phyloP scores from a whole-genome alignment of 495 filamentous ascomycete genomes.

The Neurospora africana region DNA sequence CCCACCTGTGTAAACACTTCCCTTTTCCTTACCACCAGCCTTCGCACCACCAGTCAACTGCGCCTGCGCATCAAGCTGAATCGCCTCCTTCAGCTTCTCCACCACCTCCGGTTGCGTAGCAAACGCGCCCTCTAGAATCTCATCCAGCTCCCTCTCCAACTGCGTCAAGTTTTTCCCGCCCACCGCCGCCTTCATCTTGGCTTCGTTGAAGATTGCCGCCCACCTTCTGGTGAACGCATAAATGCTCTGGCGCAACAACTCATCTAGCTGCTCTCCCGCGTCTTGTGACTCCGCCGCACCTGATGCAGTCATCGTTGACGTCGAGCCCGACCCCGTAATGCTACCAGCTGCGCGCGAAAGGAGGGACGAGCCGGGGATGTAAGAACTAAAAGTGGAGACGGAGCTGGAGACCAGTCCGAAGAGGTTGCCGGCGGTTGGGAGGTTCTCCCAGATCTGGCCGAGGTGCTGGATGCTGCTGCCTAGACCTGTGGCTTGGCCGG shows the following conservation, averaged over 20 bases:
- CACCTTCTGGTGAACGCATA: slow-evolving; percentile 65
- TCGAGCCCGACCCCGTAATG: not conserved
- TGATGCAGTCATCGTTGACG: not conserved
- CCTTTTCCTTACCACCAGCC: slow-evolving; percentile 6
- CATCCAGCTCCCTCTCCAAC: slow-evolving; percentile 37
- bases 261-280: slow-evolving; percentile 73
- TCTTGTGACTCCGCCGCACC: slow-evolving; percentile 33
- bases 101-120: slow-evolving; percentile 37
- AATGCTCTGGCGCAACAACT: slow-evolving; percentile 63
- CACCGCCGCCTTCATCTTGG: slow-evolving; percentile 18
- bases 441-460: slow-evolving; percentile 64
- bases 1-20: not conserved
- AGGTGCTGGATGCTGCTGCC: slow-evolving; percentile 46
- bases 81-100: slow-evolving; percentile 39
- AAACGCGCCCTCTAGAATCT: slow-evolving; percentile 35
- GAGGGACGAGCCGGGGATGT: slow-evolving; percentile 25
- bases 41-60: slow-evolving; percentile 11
- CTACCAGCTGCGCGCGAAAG: not conserved
- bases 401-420: slow-evolving; percentile 28
- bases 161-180: slow-evolving; percentile 26
- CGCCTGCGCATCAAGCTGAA: slow-evolving; percentile 32
- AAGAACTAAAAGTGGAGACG: slow-evolving; percentile 21
- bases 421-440: slow-evolving; percentile 36
- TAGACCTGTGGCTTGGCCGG: not conserved
- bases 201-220: slow-evolving; percentile 33